A percentile compares a stretch with the other conserved stretches of the same genome.
phyloP scores from a whole-genome alignment of 2,329 filamentous ascomycete species.

The Magnaporthiopsis rhizophila region DNA sequence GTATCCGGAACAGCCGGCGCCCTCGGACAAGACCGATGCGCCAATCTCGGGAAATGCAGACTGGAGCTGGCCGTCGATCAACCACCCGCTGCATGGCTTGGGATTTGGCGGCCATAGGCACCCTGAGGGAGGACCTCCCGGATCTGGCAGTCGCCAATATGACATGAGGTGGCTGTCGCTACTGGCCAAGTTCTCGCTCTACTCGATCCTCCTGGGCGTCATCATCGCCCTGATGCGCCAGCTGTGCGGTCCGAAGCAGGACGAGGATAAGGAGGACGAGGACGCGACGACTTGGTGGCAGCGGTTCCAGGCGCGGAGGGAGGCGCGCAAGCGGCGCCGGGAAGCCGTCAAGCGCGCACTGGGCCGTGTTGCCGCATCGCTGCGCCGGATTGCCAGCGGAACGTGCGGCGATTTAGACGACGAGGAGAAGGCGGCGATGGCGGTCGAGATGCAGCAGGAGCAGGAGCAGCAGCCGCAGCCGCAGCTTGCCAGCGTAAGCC shows the following conservation, averaged over 20 bases:
- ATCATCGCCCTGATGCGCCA: conserved; percentile 18
- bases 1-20: not conserved
- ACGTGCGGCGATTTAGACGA: conserved; percentile 19
- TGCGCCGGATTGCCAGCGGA: conserved; percentile 14
- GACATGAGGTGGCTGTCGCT: not conserved
- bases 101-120: too few relatives aligned
- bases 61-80: not conserved
- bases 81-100: too few relatives aligned
- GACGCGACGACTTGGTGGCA: conserved; percentile 10
- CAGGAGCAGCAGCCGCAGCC: not conserved
- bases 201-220: conserved; percentile 18
- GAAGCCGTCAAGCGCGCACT: conserved; percentile 15
- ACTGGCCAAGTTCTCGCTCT: conserved; percentile 8
- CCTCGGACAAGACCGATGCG: not conserved
- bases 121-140: not conserved
- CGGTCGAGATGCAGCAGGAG: not conserved
- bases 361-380: conserved; percentile 22
- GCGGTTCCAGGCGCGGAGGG: conserved; percentile 19
- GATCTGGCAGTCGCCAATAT: conserved; percentile 4
- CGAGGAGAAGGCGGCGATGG: conserved; percentile 23
- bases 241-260: conserved; percentile 14
- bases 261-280: too few relatives aligned
- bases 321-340: conserved; percentile 14
- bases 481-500: conserved; percentile 2
- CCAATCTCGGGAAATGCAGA: not conserved